These are phyloP conservation scores for Flaveria brownii DNA, from an alignment of 129 eudicot genomes.

Conservation along the genomic window DNA sequence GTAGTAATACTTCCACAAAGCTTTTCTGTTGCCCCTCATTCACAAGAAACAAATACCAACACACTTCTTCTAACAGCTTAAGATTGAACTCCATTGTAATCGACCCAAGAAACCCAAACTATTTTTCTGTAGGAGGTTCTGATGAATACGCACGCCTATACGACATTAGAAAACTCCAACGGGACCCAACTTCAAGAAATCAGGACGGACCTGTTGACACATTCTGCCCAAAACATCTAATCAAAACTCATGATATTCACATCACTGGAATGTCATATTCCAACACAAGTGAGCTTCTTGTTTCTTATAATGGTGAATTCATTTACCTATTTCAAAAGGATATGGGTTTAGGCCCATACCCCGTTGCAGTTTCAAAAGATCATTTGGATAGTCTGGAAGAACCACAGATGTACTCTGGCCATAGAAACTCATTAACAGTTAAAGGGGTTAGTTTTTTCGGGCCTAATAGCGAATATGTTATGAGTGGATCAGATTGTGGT, in stretches of 20 bases:
- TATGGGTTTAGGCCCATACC: conserved; percentile 67
- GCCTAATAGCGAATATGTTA: conserved; percentile 60
- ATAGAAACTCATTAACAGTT: conserved; percentile 64
- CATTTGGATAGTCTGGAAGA: conserved; percentile 39
- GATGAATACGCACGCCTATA: conserved; percentile 80
- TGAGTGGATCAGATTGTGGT: conserved; percentile 94
- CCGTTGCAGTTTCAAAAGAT: conserved; percentile 34
- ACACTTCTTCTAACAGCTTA: conserved; percentile 43
- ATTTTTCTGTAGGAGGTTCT: conserved; percentile 71
- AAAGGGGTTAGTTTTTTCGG: conserved; percentile 93
- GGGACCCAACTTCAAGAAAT: conserved; percentile 37
- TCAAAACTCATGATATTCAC: conserved; percentile 43
- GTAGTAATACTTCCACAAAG: conserved; percentile 64
- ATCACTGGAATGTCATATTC: conserved; percentile 83
- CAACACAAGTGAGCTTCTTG: conserved; percentile 61
- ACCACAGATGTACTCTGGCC: conserved; percentile 63
- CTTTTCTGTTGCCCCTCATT: conserved; percentile 69
- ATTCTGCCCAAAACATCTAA: conserved; percentile 67
- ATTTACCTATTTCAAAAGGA: conserved; percentile 66
- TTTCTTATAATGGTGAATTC: conserved; percentile 70
- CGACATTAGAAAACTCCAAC: conserved; percentile 60
- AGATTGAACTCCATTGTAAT: conserved; percentile 62
- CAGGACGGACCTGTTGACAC: conserved; percentile 57
- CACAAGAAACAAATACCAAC: conserved; percentile 31
- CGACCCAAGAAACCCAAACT: conserved; percentile 78